Evolutionary conservation across 345 rosid genomes (phyloP), one percentile per base, ranked within the genome.

Genomic region (Crucihimalaya himalaica): DNA sequence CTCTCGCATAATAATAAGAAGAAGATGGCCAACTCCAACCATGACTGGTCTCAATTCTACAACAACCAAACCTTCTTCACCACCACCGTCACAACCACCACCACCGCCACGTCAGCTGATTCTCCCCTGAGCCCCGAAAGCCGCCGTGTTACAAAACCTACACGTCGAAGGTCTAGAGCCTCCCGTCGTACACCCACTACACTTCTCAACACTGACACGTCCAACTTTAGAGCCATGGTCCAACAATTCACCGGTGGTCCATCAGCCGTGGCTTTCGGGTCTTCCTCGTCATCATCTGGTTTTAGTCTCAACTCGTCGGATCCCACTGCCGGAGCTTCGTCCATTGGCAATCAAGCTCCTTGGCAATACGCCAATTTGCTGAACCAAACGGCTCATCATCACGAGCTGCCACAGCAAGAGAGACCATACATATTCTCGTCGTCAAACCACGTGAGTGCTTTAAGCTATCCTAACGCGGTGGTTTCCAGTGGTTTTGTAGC

Each of bases 241-340:
- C 98, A 93, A 40, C 97, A 93, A 20, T 93, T 88, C 71, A 93
- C 98, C 0, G 98, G 97, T 7, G 92, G 92, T 70, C 98, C 98
- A 28, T 86, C 93, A 3, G 89, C 96, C 5, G 87, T 94, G 18
- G 93, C 91, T 71, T 85, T 96, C 2, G 82, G 87, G 12, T 84
- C 96, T 8, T 71, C 84, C 5, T 83, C 96, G 3, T 74, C 78
- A 5, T 54, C 72, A 5, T 54, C 72, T 3, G 68, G 55, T 50
- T 74, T 67, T 50, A 66, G 73, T 42, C 73, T 74, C 13, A 67
- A 66, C 52, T 66, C 78, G 31, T 29, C 69, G 4, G 73, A 51
- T 11, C 67, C 45, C 2, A 50, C 56, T 1, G 58, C 43, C 19
- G 75, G 70, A 45, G 37, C 21, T 51, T 40, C 73, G 43, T 57